Percentiles rank a stretch among this genome's conserved stretches.
phyloP scores from a whole-genome alignment of 164 flowering plant species.

The Nymphaea thermarum region DNA sequence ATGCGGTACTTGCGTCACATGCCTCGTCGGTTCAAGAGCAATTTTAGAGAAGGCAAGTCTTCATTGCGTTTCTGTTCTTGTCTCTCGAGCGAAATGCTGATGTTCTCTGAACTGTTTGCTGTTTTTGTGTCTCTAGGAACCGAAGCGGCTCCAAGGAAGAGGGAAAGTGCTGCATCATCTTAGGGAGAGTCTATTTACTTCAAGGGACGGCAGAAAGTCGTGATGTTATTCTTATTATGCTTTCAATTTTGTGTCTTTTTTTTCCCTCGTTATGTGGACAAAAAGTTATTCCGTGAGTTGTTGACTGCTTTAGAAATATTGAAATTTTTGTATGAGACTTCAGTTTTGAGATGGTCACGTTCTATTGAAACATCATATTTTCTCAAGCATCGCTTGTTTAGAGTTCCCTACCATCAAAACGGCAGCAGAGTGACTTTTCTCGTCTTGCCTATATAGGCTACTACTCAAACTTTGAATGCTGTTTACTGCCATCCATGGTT shows the following conservation, averaged over 20 bases:
- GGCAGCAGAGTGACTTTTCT: too few species aligned
- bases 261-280: background rate
- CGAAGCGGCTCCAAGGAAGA: constrained; percentile 47
- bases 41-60: constrained; percentile 48
- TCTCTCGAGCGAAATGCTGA: background rate
- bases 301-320: too few species aligned
- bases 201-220: background rate
- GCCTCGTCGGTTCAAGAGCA: constrained; percentile 48
- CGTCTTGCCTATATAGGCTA: too few species aligned
- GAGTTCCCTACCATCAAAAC: too few species aligned
- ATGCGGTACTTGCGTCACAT: constrained; percentile 57
- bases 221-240: background rate
- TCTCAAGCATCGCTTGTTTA: too few species aligned
- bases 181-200: constrained; percentile 4
- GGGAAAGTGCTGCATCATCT: constrained; percentile 25
- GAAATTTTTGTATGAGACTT: too few species aligned
- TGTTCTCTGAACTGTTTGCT: background rate
- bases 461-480: too few species aligned
- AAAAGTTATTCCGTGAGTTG: too few species aligned
- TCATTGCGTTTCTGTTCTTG: background rate
- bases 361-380: too few species aligned
- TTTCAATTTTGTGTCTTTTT: background rate
- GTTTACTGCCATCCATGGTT: too few species aligned
- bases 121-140: constrained; percentile 23
- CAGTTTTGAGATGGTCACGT: too few species aligned